Base-by-base conservation (phyloP, 208 protist species). In the Trypanosoma lewisi region DNA sequence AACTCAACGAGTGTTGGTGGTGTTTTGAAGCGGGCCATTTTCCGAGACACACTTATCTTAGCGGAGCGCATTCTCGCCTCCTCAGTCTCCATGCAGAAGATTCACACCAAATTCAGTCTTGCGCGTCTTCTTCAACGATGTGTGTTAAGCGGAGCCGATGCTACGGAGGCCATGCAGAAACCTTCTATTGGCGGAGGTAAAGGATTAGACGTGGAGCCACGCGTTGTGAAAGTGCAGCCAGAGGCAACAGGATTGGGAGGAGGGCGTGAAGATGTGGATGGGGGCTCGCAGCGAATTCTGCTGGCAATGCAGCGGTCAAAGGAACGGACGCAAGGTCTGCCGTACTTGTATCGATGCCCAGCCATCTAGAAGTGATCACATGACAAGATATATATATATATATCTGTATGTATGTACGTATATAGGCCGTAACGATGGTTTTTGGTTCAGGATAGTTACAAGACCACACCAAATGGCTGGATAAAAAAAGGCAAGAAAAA, bases 261-360 rank as follows among this genome's bases (percentile, higher is more conserved):
- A 9, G 44, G 19, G 4, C 28, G 30, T 5, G 37, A 12, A 1
- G 51, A 56, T 30, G 58, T 36, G 23, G 52, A 31, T 4, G 54
- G 55, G 11, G 37, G 70, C 1, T 60, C 70, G 34, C 55, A 63
- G 28, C 79, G 85, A 28, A 67, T 94, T 16, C 61, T 97, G 49
- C 54, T 81, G 4, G 85, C 92, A 50, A 58, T 97, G 55, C 87
- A 94, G 65, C 75, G 67, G 27, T 91, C 89, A 14, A 93, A 86
- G 78, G 89, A 95, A 45, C 68, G 87, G 5, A 90, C 85, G 14
- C 91, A 97, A 47, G 87, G 87, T 1, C 73, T 97, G 41, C 89
- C 91, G 23, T 97, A 97, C 73, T 71, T 97, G 8, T 97, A 97
- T 75, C 85, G 91, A 45, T 97, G 91, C 49, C 91, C 91, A n/a